phyloP scores from a whole-genome alignment of 83 land plant species.

The Larix sibirica region DNA sequence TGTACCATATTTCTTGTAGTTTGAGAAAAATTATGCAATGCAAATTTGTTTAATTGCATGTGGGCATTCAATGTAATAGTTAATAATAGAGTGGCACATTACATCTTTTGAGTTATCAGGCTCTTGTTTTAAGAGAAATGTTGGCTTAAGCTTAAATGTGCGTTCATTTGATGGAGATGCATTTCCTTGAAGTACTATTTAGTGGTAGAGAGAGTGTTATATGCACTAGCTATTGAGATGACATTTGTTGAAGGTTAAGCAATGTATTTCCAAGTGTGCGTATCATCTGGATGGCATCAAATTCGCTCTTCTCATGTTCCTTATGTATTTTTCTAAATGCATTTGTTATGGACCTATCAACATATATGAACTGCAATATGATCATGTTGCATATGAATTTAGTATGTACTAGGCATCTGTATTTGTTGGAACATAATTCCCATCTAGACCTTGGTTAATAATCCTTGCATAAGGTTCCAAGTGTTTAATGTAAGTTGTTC shows the following conservation, averaged over 20 bases:
- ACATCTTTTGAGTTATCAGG: background rate
- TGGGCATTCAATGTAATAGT: background rate
- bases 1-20: background rate
- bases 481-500: too few species aligned
- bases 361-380: background rate
- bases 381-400: background rate
- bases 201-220: background rate
- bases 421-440: too few species aligned
- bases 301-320: background rate
- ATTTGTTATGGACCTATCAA: background rate
- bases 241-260: background rate
- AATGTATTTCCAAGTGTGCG: background rate
- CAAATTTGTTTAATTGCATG: background rate
- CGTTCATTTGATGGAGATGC: background rate
- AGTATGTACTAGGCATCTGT: too few species aligned
- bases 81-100: background rate
- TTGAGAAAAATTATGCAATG: background rate
- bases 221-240: background rate
- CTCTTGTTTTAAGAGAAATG: background rate
- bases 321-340: background rate
- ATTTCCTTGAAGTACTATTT: background rate
- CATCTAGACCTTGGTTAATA: too few species aligned
- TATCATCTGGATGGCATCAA: background rate
- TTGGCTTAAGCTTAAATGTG: background rate
- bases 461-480: too few species aligned